These are phyloP conservation scores for Panaeolus papilionaceus DNA, from an alignment of 768 basidiomycete species.

Conservation along the genomic window DNA sequence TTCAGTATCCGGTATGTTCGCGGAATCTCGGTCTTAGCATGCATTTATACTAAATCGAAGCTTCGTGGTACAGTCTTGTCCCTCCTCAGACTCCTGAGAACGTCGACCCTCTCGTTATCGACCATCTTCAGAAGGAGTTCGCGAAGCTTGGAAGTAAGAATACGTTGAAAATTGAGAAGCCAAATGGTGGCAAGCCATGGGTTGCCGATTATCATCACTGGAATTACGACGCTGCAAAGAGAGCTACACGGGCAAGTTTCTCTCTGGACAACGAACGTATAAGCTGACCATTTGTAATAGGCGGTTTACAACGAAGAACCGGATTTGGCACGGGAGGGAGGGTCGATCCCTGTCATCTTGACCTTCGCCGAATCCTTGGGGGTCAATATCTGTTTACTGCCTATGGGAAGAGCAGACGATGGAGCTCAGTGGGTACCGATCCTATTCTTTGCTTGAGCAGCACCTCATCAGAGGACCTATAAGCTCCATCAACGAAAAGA, in stretches of 20 bases:
- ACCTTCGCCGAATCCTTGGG: constrained; percentile 13
- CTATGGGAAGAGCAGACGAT: constrained; percentile 18
- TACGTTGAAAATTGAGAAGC: neutral
- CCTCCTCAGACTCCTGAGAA: constrained; percentile 17
- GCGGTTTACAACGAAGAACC: constrained; percentile 5
- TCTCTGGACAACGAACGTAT: neutral
- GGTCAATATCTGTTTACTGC: constrained; percentile 16
- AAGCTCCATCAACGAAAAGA: constrained; percentile 17
- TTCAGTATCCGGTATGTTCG: constrained; percentile 17
- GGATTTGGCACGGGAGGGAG: constrained; percentile 18
- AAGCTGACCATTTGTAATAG: neutral
- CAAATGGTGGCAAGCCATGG: constrained; percentile 10
- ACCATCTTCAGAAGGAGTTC: constrained; percentile 6
- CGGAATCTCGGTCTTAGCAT: too few species aligned
- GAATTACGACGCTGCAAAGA: constrained; percentile 11
- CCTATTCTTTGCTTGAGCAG: neutral
- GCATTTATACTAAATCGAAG: neutral
- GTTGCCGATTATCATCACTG: constrained; percentile 8
- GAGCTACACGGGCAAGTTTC: neutral
- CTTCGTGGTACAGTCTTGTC: constrained; percentile 10
- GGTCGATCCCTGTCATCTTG: constrained; percentile 12
- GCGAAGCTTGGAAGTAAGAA: constrained; percentile 11
- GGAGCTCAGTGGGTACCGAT: constrained; percentile 13
- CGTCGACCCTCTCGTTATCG: constrained; percentile 4
- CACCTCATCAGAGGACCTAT: neutral